phyloP scores from a whole-genome alignment of 1,139 yeast species.

The Diutina rugosa region DNA sequence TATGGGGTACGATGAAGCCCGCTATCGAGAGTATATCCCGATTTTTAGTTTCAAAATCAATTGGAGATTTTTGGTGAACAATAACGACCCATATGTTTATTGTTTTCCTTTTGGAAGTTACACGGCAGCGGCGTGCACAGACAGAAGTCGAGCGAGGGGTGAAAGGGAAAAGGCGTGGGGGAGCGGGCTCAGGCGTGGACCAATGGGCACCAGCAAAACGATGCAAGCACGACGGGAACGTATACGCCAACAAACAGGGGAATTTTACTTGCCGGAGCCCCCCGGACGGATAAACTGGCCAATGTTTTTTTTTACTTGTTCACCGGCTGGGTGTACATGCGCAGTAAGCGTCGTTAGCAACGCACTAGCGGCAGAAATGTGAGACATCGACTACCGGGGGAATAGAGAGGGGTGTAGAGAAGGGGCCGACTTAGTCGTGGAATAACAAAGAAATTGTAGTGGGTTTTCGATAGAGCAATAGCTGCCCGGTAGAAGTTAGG shows the following conservation, averaged over 20 bases:
- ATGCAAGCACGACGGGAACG: neutral
- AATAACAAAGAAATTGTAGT: too few species aligned
- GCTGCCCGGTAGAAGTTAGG: neutral
- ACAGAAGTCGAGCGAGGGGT: neutral
- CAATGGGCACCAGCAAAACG: neutral
- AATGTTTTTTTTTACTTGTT: neutral
- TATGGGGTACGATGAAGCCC: too few species aligned
- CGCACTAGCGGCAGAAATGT: neutral
- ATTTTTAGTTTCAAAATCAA: too few species aligned
- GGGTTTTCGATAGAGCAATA: neutral
- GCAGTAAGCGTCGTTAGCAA: neutral
- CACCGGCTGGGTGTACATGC: neutral
- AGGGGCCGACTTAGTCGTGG: too few species aligned
- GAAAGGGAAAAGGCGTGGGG: neutral
- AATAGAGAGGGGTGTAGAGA: neutral
- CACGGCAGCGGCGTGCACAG: neutral
- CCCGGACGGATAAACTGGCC: too few species aligned
- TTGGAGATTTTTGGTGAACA: neutral
- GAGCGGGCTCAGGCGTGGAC: neutral
- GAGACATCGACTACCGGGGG: neutral
- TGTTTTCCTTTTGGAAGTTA: neutral
- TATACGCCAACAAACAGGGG: neutral
- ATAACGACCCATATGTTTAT: neutral
- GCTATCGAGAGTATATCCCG: too few species aligned
- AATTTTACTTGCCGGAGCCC: too few species aligned